Conservation (phyloP, 1,139 yeast genomes). For the Saccharomycopsis hybrid region DNA sequence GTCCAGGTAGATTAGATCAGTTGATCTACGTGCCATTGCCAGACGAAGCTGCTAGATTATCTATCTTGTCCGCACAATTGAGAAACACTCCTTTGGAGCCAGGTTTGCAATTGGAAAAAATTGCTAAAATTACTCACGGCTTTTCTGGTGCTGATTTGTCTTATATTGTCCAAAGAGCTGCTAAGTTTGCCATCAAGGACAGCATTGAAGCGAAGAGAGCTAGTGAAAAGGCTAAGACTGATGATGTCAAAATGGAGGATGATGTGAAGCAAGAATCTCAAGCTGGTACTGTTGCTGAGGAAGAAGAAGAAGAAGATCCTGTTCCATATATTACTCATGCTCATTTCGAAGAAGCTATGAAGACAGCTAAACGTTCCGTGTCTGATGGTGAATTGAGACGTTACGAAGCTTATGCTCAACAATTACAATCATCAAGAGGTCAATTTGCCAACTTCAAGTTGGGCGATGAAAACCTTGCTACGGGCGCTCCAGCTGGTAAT, state of each 20-base stretch:
- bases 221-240: conserved; percentile 34
- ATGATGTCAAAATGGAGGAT: conserved; percentile 59
- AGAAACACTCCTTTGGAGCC: conserved; percentile 99
- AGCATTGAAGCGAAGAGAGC: conserved; percentile 80
- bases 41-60: conserved; percentile 87
- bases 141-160: conserved; percentile 99
- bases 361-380: conserved; percentile 96
- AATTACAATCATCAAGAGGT: conserved; percentile 93
- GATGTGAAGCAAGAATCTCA: conserved; percentile 20
- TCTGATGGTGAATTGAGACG: conserved; percentile 97
- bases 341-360: conserved; percentile 98
- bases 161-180: conserved; percentile 96
- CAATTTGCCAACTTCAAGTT: conserved; percentile 74
- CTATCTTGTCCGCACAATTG: conserved; percentile 90
- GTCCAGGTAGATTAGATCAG: conserved; percentile 99
- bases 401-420: conserved; percentile 97
- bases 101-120: conserved; percentile 79
- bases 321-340: conserved; percentile 92
- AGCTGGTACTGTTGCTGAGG: conserved; percentile 24
- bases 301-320: conserved; percentile 74
- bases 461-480: conserved; percentile 43
- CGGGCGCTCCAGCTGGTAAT: conserved; percentile 34
- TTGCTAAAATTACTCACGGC: conserved; percentile 90
- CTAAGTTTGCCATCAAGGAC: conserved; percentile 97
- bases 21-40: conserved; percentile 98